A percentile compares a stretch with the other conserved stretches of the same genome.
Evolutionary conservation across 2,329 filamentous ascomycete genomes (phyloP).

Genomic region (Coniella vitis): DNA sequence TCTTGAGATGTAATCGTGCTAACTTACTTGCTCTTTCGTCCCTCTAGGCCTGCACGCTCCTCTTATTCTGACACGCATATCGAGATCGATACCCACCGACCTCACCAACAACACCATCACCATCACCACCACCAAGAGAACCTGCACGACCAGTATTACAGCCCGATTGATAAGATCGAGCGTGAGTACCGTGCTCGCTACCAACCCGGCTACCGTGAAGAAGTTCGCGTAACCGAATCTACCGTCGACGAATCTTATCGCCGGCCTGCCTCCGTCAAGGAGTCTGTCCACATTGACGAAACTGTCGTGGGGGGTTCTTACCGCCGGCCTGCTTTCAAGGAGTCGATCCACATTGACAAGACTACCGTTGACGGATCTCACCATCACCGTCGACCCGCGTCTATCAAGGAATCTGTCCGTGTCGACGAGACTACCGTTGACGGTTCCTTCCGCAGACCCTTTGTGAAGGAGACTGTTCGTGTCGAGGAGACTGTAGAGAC

Average conservation of each 20-base stretch:
- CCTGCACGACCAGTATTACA: conserved; percentile 24
- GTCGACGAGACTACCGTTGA: conserved; percentile 34
- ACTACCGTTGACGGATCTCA: conserved; percentile 32
- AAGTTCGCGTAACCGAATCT: conserved; percentile 28
- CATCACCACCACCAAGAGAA: conserved; percentile 21
- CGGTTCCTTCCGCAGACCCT: conserved; percentile 27
- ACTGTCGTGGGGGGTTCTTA: conserved; percentile 31
- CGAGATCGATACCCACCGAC: conserved; percentile 48
- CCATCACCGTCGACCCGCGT: conserved; percentile 23
- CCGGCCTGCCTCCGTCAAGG: conserved; percentile 25
- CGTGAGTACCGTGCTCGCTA: conserved; percentile 58
- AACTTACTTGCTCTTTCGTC: conserved; percentile 10
- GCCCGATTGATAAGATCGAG: conserved; percentile 56
- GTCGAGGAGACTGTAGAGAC: conserved; percentile 30
- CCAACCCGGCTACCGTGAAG: conserved; percentile 42
- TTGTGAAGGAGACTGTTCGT: conserved; percentile 27
- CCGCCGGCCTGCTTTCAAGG: conserved; percentile 28
- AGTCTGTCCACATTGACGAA: conserved; percentile 22
- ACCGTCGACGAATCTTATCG: conserved; percentile 33
- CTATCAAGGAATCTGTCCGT: conserved; percentile 57
- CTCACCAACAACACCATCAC: conserved; percentile 24
- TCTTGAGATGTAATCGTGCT: not conserved
- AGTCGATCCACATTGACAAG: conserved; percentile 24
- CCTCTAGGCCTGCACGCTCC: conserved; percentile 28
- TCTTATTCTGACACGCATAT: conserved; percentile 57